These are phyloP conservation scores for Debaryomyces nepalensis DNA, from an alignment of 1,139 yeast species.

Conservation along the genomic window DNA sequence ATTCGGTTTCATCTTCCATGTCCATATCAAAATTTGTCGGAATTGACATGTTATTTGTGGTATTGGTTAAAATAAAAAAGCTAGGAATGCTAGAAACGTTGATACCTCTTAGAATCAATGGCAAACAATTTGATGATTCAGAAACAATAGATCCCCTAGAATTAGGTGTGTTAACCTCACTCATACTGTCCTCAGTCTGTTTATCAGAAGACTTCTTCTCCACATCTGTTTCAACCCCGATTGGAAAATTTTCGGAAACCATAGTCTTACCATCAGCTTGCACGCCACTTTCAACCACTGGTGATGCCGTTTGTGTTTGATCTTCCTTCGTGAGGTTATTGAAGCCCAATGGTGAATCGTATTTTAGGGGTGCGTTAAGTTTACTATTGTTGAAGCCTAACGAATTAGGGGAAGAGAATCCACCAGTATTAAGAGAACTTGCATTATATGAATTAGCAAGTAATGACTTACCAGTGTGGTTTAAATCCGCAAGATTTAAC, in stretches of 20 bases:
- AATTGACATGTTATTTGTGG: constrained; percentile 1
- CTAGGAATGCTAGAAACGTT: constrained; percentile 64
- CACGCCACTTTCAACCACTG: constrained; percentile 24
- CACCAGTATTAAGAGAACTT: constrained; percentile 22
- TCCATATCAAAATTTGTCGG: constrained; percentile 39
- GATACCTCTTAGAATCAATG: constrained; percentile 64
- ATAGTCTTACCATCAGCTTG: constrained; percentile 16
- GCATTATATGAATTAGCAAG: constrained; percentile 6
- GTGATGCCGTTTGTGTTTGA: constrained; percentile 24
- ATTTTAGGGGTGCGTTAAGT: constrained; percentile 21
- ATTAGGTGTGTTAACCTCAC: constrained; percentile 6
- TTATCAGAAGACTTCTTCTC: constrained; percentile 1
- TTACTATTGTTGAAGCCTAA: constrained; percentile 18
- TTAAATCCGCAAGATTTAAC: background rate
- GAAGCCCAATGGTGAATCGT: constrained; percentile 34
- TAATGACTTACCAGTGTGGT: background rate
- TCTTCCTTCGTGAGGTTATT: constrained; percentile 23
- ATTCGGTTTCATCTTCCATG: constrained; percentile 42
- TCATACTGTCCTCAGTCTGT: background rate
- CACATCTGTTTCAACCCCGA: background rate
- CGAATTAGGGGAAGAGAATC: constrained; percentile 32
- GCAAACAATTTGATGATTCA: constrained; percentile 59
- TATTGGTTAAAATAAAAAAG: constrained; percentile 44
- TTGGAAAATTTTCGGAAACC: constrained; percentile 5
- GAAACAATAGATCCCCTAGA: constrained; percentile 21